A percentile compares a stretch with the other conserved stretches of the same genome.
These are phyloP conservation scores for Candida silvatica DNA, from an alignment of 805 yeast species.

Conservation along the genomic window DNA sequence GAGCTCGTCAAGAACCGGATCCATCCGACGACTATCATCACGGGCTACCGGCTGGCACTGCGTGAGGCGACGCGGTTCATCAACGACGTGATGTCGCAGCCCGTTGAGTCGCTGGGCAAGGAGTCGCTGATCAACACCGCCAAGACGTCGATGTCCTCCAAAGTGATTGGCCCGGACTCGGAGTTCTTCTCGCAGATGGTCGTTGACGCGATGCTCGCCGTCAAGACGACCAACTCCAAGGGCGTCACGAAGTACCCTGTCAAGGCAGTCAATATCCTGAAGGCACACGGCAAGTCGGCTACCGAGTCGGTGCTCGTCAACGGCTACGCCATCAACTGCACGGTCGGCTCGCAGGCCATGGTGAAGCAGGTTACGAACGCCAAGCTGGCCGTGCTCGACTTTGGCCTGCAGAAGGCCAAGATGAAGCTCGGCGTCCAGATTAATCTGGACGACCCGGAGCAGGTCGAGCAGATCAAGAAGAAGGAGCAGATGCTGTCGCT, in stretches of 20 bases:
- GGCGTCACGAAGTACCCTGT: constrained; percentile 93
- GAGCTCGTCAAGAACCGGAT: constrained; percentile 88
- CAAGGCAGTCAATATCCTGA: constrained; percentile 90
- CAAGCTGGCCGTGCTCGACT: constrained; percentile 80
- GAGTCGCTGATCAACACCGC: constrained; percentile 87
- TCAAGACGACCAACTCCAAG: constrained; percentile 78
- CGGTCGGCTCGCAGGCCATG: constrained; percentile 98
- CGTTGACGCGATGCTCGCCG: constrained; percentile 93
- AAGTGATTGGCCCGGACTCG: constrained; percentile 90
- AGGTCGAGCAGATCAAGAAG: constrained; percentile 79
- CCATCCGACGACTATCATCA: constrained; percentile 96
- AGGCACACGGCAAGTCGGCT: constrained; percentile 94
- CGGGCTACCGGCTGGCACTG: constrained; percentile 90
- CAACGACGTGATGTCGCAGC: constrained; percentile 72
- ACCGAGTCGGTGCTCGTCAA: constrained; percentile 77
- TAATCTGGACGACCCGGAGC: constrained; percentile 92
- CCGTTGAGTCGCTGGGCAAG: constrained; percentile 73
- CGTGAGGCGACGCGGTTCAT: constrained; percentile 86
- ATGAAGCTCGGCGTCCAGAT: constrained; percentile 99
- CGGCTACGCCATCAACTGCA: constrained; percentile 95
- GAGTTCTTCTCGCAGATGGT: constrained; percentile 86
- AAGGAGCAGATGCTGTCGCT: constrained; percentile 80
- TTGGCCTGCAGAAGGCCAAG: constrained; percentile 90
- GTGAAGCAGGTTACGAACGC: constrained; percentile 60
- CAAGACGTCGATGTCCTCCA: constrained; percentile 93